Percentiles rank a stretch among this genome's conserved stretches.
Evolutionary conservation across 2,329 filamentous ascomycete genomes (phyloP).

Genomic region (Verticillium zaregamsianum): DNA sequence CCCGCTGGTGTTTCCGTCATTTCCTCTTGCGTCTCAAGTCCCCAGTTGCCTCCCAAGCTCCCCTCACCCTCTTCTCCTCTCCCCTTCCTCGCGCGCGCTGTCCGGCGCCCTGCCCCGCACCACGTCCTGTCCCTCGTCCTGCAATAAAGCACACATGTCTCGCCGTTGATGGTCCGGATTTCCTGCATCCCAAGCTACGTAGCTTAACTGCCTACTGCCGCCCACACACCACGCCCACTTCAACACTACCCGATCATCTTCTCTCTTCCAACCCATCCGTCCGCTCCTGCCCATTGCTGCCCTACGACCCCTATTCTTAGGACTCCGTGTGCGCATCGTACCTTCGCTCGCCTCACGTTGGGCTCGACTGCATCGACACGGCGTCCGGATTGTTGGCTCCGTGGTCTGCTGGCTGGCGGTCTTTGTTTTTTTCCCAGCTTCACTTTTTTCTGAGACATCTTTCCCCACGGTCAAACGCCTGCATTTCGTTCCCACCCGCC

Average conservation of each 20-base stretch:
- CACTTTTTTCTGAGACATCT: conserved; percentile 5
- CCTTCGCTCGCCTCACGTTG: conserved; percentile 39
- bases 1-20: conserved; percentile 29
- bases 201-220: conserved; percentile 39
- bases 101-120: conserved; percentile 45
- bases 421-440: conserved; percentile 15
- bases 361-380: conserved; percentile 50
- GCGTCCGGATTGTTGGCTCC: conserved; percentile 25
- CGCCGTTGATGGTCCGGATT: conserved; percentile 50
- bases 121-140: conserved; percentile 36
- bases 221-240: conserved; percentile 24
- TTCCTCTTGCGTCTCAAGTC: conserved; percentile 34
- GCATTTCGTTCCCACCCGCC: conserved; percentile 3
- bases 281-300: conserved; percentile 12
- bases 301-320: conserved; percentile 11
- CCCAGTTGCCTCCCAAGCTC: background rate
- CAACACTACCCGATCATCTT: conserved; percentile 5
- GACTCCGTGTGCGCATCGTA: conserved; percentile 22
- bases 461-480: background rate
- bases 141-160: conserved; percentile 65
- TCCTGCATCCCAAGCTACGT: conserved; percentile 43
- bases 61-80: background rate
- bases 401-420: conserved; percentile 19
- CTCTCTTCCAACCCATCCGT: conserved; percentile 8
- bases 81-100: background rate